These are phyloP conservation scores for Drechmeria coniospora DNA, from an alignment of 2,329 filamentous ascomycete genomes.

Conservation along the genomic window DNA sequence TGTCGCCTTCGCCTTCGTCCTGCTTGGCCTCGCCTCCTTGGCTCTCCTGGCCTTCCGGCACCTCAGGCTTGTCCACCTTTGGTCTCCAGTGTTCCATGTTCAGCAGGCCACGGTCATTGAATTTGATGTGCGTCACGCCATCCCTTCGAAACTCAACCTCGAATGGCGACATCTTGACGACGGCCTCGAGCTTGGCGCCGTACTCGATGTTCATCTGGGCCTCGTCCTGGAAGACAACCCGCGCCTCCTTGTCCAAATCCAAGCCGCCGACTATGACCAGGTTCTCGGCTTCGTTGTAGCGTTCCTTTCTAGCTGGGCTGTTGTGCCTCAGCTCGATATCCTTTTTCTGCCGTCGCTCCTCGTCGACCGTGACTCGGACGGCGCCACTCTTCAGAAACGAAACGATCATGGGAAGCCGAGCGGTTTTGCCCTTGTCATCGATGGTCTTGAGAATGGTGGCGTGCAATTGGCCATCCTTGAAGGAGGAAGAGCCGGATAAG, in stretches of 20 bases:
- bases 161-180: conserved; percentile 74
- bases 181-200: conserved; percentile 67
- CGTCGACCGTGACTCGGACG: conserved; percentile 76
- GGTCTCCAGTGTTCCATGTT: conserved; percentile 94
- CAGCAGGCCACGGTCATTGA: conserved; percentile 80
- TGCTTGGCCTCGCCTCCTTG: too few relatives aligned
- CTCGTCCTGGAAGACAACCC: conserved; percentile 49
- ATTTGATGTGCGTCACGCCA: conserved; percentile 63
- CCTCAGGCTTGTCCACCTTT: conserved; percentile 54
- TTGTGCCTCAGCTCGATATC: conserved; percentile 77
- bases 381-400: conserved; percentile 83
- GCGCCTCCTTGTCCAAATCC: conserved; percentile 54
- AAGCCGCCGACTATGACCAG: conserved; percentile 78
- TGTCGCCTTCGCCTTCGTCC: conserved; percentile 27
- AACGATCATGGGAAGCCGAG: conserved; percentile 68
- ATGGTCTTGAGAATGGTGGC: conserved; percentile 73
- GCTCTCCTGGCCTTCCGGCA: conserved; percentile 35
- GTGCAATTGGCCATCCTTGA: conserved; percentile 67
- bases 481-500: conserved; percentile 51
- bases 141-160: conserved; percentile 75
- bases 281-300: conserved; percentile 81
- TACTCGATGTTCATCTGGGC: conserved; percentile 62
- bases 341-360: conserved; percentile 77
- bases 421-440: conserved; percentile 44
- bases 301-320: conserved; percentile 74